A percentile compares a stretch with the other conserved stretches of the same genome.
These are phyloP conservation scores for Pleurotus cornucopiae DNA, from an alignment of 768 basidiomycete genomes.

Conservation along the genomic window DNA sequence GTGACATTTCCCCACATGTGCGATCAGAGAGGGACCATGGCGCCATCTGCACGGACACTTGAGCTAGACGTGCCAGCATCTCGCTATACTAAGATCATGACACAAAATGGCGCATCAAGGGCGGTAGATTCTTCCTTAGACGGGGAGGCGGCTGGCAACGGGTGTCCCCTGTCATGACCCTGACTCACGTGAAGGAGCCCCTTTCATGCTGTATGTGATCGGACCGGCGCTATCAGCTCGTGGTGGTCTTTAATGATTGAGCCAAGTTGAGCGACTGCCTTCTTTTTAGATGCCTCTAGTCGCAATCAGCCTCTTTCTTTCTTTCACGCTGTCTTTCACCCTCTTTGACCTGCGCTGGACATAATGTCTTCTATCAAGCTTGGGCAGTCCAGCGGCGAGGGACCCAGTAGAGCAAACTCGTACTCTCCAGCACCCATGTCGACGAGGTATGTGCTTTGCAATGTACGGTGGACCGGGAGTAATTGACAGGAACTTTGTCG, in stretches of 20 bases:
- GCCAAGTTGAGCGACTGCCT: constrained; percentile 8
- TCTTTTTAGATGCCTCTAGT: constrained; percentile 14
- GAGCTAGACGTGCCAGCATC: too few relatives aligned
- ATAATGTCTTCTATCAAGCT: constrained; percentile 1
- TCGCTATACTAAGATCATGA: background rate
- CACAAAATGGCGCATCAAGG: background rate
- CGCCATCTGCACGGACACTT: too few relatives aligned
- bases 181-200: background rate
- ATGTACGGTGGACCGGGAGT: background rate
- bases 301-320: constrained; percentile 15
- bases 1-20: too few relatives aligned
- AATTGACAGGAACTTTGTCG: background rate
- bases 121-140: background rate
- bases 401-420: constrained; percentile 26
- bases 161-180: background rate
- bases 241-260: constrained; percentile 10
- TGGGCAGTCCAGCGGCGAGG: background rate
- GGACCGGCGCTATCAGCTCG: constrained; percentile 49
- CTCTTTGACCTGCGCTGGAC: constrained; percentile 9
- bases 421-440: constrained; percentile 33
- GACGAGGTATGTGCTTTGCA: background rate
- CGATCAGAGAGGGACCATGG: too few relatives aligned
- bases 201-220: background rate
- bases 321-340: constrained; percentile 19
- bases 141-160: background rate